Percentiles rank a stretch among this genome's conserved stretches.
These are phyloP conservation scores for Candolleomyces aberdarensis DNA, from an alignment of 768 basidiomycete species.

Conservation along the genomic window DNA sequence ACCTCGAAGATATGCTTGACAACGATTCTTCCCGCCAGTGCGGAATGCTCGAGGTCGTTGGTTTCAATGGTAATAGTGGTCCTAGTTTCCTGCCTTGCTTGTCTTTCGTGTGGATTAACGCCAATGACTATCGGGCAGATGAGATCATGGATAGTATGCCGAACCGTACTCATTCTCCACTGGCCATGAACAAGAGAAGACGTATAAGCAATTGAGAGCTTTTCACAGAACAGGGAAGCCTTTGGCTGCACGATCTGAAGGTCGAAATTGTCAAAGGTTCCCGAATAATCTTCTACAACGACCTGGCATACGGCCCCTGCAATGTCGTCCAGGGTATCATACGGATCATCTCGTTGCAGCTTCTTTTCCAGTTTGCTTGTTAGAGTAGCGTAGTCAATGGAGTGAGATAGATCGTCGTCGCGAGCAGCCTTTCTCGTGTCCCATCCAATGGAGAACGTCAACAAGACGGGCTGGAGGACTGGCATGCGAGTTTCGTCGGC, in stretches of 20 bases:
- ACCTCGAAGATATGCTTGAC: constrained; percentile 36
- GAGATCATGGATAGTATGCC: constrained; percentile 36
- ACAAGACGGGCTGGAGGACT: constrained; percentile 48
- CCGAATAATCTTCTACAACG: constrained; percentile 33
- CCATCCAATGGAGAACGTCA: constrained; percentile 50
- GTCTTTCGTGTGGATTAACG: constrained; percentile 62
- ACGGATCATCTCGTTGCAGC: constrained; percentile 23
- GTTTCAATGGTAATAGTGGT: constrained; percentile 36
- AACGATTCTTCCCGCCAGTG: constrained; percentile 40
- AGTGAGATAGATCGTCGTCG: constrained; percentile 51
- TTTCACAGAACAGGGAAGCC: constrained; percentile 50
- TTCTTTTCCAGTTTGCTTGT: constrained; percentile 24
- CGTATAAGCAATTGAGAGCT: constrained; percentile 38
- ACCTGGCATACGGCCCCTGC: constrained; percentile 35
- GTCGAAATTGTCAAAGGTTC: constrained; percentile 19
- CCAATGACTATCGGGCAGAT: constrained; percentile 59
- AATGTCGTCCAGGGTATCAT: constrained; percentile 46
- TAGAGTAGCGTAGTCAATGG: constrained; percentile 64
- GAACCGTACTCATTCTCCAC: constrained; percentile 19
- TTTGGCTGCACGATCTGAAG: constrained; percentile 47
- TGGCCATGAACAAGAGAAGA: constrained; percentile 12
- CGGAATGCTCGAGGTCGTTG: constrained; percentile 13
- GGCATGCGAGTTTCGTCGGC: constrained; percentile 23
- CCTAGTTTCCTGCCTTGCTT: constrained; percentile 58
- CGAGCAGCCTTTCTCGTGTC: constrained; percentile 47